phyloP scores from a whole-genome alignment of 495 filamentous ascomycete species.

The Talaromyces proteolyticus region DNA sequence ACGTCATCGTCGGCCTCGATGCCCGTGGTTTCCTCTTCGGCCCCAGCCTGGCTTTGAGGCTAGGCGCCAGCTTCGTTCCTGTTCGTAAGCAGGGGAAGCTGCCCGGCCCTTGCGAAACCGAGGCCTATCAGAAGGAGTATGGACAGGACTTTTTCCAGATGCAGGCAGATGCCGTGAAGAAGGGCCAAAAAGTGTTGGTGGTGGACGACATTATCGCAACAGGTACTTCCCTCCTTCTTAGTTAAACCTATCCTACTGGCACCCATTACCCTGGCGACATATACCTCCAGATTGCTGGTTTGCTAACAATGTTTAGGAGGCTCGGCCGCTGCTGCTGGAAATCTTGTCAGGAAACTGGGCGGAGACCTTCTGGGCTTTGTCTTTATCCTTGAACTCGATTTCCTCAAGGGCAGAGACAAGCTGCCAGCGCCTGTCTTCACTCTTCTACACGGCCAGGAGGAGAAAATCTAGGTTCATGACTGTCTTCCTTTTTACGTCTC shows the following conservation, averaged over 20 bases:
- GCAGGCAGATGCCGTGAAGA: constrained; percentile 76
- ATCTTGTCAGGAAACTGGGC: constrained; percentile 77
- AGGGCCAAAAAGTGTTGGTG: constrained; percentile 83
- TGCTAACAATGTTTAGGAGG: constrained; percentile 54
- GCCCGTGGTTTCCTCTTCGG: constrained; percentile 95
- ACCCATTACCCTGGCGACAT: no score
- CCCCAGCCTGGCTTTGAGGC: constrained; percentile 76
- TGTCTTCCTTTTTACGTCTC: background rate
- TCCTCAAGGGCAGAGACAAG: constrained; percentile 87
- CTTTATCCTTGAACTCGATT: constrained; percentile 94
- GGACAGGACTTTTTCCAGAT: constrained; percentile 96
- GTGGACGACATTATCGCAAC: constrained; percentile 99
- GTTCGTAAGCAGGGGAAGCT: constrained; percentile 96
- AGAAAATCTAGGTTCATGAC: constrained; percentile 8
- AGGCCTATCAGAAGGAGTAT: constrained; percentile 91
- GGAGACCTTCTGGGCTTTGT: constrained; percentile 82
- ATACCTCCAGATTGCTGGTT: no score
- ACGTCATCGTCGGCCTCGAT: constrained; percentile 91
- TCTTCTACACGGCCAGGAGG: constrained; percentile 60
- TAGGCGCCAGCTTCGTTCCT: constrained; percentile 87
- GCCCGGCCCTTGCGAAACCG: constrained; percentile 78
- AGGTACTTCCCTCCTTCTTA: constrained; percentile 48
- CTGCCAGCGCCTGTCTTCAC: constrained; percentile 82
- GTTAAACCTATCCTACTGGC: background rate
- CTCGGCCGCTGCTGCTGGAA: constrained; percentile 81